A percentile compares a stretch with the other conserved stretches of the same genome.
These are phyloP conservation scores for Cryptococcus neoformans DNA, from an alignment of 1,284 basidiomycete genomes.

Conservation along the genomic window DNA sequence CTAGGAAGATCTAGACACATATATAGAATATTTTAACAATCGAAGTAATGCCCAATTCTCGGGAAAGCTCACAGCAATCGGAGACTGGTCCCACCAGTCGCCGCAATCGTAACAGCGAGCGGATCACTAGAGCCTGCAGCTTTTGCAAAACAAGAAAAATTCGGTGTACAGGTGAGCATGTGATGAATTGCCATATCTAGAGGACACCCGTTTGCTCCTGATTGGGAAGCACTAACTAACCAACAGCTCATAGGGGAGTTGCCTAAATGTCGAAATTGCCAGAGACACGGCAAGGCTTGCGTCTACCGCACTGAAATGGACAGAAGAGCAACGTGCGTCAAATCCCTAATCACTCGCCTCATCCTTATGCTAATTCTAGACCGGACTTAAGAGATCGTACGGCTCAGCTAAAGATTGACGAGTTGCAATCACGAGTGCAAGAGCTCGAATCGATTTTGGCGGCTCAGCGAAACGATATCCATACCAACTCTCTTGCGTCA, in stretches of 20 bases:
- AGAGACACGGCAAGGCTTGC: background rate
- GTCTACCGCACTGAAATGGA: slow-evolving; percentile 1
- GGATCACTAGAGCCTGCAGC: background rate
- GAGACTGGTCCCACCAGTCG: background rate
- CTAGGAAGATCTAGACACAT: too few species aligned
- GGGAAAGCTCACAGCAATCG: too few species aligned
- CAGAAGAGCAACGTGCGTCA: slow-evolving; percentile 3
- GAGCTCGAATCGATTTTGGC: slow-evolving; percentile 1
- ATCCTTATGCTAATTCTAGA: background rate
- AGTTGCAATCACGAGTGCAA: slow-evolving; percentile 1
- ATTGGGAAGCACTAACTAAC: too few species aligned
- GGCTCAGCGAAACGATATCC: background rate
- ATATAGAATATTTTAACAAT: too few species aligned
- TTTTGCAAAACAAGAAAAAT: background rate
- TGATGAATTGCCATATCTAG: background rate
- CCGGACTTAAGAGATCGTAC: slow-evolving; percentile 1
- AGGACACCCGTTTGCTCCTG: background rate
- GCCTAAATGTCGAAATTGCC: slow-evolving; percentile 1
- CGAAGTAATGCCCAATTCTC: too few species aligned
- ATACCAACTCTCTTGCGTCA: background rate
- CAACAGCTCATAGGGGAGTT: background rate
- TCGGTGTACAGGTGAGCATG: slow-evolving; percentile 1
- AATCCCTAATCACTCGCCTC: background rate
- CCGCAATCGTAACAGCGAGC: background rate
- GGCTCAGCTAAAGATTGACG: slow-evolving; percentile 1